Conservation (phyloP, 106 monocot species). For the Phalaenopsis aphrodite region DNA sequence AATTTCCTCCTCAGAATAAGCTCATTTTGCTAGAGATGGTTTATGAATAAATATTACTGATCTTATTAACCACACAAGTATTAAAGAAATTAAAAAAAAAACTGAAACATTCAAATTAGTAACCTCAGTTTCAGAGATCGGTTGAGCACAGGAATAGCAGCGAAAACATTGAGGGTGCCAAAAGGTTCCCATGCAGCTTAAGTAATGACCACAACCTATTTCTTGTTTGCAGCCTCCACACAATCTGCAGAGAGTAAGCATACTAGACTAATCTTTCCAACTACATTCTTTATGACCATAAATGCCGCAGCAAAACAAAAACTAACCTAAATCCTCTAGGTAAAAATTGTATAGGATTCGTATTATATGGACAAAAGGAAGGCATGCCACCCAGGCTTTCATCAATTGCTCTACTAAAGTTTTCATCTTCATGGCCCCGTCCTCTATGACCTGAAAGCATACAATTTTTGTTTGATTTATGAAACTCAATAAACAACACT, state of each 20-base stretch:
- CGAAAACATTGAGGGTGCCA: slow-evolving; percentile 95
- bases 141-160: slow-evolving; percentile 49
- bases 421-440: slow-evolving; percentile 46
- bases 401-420: slow-evolving; percentile 48
- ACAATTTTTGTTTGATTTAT: not conserved
- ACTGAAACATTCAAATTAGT: not conserved
- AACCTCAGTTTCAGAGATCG: slow-evolving; percentile 85
- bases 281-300: not conserved
- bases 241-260: slow-evolving; percentile 26
- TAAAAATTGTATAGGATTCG: slow-evolving; percentile 29
- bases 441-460: slow-evolving; percentile 25
- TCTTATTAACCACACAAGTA: not conserved
- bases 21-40: not conserved
- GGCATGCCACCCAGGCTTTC: slow-evolving; percentile 49
- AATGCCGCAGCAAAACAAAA: not conserved
- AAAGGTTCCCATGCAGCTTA: slow-evolving; percentile 85
- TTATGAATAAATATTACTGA: not conserved
- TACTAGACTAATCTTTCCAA: not conserved
- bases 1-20: not conserved
- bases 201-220: slow-evolving; percentile 92
- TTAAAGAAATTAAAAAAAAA: not conserved
- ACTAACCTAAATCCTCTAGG: slow-evolving; percentile 72
- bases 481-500: not conserved
- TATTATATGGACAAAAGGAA: slow-evolving; percentile 29
- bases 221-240: slow-evolving; percentile 81